Conservation (phyloP, 2,329 filamentous ascomycete species). For the Fusarium neocosmosporiellum region DNA sequence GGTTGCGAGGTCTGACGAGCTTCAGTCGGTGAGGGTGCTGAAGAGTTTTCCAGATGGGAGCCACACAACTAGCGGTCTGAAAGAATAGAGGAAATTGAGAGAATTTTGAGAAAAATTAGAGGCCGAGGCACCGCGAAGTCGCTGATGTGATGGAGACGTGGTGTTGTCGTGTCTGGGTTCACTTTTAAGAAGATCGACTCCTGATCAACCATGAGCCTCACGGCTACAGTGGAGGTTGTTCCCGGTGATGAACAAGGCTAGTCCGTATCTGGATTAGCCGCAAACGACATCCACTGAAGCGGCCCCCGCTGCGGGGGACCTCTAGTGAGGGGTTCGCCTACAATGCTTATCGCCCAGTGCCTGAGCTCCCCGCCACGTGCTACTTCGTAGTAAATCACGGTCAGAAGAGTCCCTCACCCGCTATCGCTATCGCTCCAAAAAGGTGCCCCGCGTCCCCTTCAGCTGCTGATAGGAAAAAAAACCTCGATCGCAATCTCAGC, state of each 20-base stretch:
- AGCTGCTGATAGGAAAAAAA: conserved; percentile 19
- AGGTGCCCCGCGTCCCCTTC: conserved; percentile 12
- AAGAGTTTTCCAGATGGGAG: not conserved
- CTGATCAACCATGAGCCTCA: conserved; percentile 12
- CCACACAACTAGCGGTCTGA: not conserved
- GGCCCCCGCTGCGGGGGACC: conserved; percentile 26
- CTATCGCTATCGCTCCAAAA: not conserved
- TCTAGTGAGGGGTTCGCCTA: conserved; percentile 15
- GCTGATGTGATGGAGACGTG: not conserved
- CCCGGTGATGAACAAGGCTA: conserved; percentile 3
- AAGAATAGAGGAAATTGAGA: not conserved
- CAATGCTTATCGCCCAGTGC: not conserved
- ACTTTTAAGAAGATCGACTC: not conserved
- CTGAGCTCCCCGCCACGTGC: not conserved
- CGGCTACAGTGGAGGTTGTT: conserved; percentile 4
- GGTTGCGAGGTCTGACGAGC: not conserved
- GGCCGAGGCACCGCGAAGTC: not conserved
- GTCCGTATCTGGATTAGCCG: conserved; percentile 3
- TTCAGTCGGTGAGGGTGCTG: not conserved
- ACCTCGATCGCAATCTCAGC: conserved; percentile 18
- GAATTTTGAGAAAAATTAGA: not conserved
- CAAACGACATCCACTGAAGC: not conserved
- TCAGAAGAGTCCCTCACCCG: not conserved
- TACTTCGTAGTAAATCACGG: not conserved
- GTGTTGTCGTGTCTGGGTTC: not conserved